Base-by-base conservation (phyloP, 73 alveolate genomes). In the Blepharisma japonicum region DNA sequence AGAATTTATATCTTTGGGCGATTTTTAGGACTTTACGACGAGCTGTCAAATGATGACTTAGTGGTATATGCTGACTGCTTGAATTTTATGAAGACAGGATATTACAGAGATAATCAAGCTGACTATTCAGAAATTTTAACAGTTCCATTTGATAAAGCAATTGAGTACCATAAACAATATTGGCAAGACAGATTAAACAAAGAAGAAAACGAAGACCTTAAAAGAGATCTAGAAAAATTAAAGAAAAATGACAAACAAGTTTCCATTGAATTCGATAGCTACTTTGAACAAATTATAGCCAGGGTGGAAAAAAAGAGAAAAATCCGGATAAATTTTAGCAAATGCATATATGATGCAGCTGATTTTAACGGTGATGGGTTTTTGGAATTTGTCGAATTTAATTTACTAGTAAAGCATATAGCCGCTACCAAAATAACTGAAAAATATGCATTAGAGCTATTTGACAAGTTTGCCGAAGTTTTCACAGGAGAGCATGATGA, bases 381-480 rank as follows among this genome's bases (percentile, higher is more conserved):
- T 61, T 61, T 61, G 5, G 47, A 61, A 25, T 25, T 18, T 61
- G 47, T 14, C 6, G 74, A 61, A 61, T 61, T 61, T 61, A 9
- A 2, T 8, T 25, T 61, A 25, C 14, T 61, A 8, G n/a, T 14
- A 2, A n/a, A 39, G 14, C 74, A 61, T 25, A 61, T 61, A 8
- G 50, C 18, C 5, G 47, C 74, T 14, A 11, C 14, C 11, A 8
- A 8, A 61, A 14, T 61, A n/a, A 61, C 18, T 61, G 47, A 61
- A n/a, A 61, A 25, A 18, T 39, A 25, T 8, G 14, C 74, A 25
- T 14, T 14, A 61, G 74, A 61, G 23, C 14, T 61, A 39, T 61
- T 61, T 61, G 74, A 61, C 23, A 39, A 61, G 46, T 61, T 61
- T 61, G 39, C 74, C 5, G 74, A 61, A 61, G 23, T 39, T 61